A percentile compares a stretch with the other conserved stretches of the same genome.
Conservation (phyloP, 106 monocot genomes). For the Acanthochlamys bracteata region DNA sequence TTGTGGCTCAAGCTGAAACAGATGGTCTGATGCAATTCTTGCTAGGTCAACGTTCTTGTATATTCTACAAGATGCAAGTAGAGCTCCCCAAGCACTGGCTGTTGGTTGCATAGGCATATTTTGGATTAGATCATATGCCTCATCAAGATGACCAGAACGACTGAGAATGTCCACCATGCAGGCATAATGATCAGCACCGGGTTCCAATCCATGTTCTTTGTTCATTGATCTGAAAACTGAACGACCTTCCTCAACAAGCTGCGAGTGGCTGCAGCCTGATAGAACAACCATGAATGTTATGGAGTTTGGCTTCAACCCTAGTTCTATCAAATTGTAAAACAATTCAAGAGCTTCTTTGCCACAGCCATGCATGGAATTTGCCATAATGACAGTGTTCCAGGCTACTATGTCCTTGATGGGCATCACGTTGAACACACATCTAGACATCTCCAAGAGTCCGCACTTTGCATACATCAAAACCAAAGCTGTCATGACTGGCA, state of each 20-base stretch:
- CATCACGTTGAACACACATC: constrained; percentile 35
- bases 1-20: constrained; percentile 55
- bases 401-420: constrained; percentile 37
- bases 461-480: constrained; percentile 62
- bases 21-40: constrained; percentile 29
- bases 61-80: constrained; percentile 46
- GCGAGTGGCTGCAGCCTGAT: constrained; percentile 66
- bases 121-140: constrained; percentile 50
- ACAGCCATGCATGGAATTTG: constrained; percentile 67
- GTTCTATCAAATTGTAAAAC: constrained; percentile 29
- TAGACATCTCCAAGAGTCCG: constrained; percentile 45
- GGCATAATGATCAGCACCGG: constrained; percentile 56
- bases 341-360: constrained; percentile 42
- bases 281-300: constrained; percentile 48
- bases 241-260: constrained; percentile 42
- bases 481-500: constrained; percentile 35
- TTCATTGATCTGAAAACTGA: constrained; percentile 42
- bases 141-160: constrained; percentile 38
- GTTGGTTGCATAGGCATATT: constrained; percentile 53
- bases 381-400: constrained; percentile 71
- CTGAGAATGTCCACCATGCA: constrained; percentile 63
- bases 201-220: constrained; percentile 26
- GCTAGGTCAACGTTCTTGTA: constrained; percentile 51
- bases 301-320: constrained; percentile 35
- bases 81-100: constrained; percentile 51